These are phyloP conservation scores for Pichia sorboxylosa DNA, from an alignment of 1,139 yeast genomes.

Conservation along the genomic window DNA sequence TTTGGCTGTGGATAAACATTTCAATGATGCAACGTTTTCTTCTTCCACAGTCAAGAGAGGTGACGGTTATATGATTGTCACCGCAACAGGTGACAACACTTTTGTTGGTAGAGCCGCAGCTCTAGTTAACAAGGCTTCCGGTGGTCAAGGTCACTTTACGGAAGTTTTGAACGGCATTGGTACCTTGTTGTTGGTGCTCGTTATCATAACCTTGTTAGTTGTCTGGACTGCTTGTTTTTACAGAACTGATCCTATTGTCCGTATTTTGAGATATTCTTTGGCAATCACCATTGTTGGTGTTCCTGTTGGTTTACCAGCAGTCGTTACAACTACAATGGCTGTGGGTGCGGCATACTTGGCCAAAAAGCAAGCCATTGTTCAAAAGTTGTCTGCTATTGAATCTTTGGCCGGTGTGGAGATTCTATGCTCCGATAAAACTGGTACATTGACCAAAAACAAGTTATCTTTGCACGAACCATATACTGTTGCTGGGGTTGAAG, in stretches of 20 bases:
- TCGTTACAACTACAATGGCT: constrained; percentile 98
- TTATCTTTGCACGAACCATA: constrained; percentile 93
- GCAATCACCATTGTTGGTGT: constrained; percentile 99
- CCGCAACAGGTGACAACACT: constrained; percentile 90
- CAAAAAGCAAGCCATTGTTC: constrained; percentile 96
- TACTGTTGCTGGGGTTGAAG: constrained; percentile 98
- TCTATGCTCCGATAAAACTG: constrained; percentile 97
- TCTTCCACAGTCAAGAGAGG: constrained; percentile 96
- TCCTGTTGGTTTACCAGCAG: constrained; percentile 99
- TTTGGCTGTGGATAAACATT: constrained; percentile 84
- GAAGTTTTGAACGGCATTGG: constrained; percentile 98
- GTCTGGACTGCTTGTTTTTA: constrained; percentile 95
- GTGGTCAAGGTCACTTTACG: constrained; percentile 92
- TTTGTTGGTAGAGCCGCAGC: constrained; percentile 97
- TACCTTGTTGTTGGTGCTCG: constrained; percentile 81
- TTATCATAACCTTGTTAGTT: constrained; percentile 72
- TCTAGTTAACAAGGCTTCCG: constrained; percentile 81
- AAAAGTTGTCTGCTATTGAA: constrained; percentile 93
- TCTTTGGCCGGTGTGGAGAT: constrained; percentile 94
- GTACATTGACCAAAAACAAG: constrained; percentile 98
- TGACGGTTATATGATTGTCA: constrained; percentile 90
- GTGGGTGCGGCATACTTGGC: constrained; percentile 99
- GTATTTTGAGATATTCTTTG: constrained; percentile 84
- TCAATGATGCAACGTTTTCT: constrained; percentile 82
- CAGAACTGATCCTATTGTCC: constrained; percentile 81